phyloP scores from a whole-genome alignment of 129 eudicot genomes.

The Centrapalus pauciflorus region DNA sequence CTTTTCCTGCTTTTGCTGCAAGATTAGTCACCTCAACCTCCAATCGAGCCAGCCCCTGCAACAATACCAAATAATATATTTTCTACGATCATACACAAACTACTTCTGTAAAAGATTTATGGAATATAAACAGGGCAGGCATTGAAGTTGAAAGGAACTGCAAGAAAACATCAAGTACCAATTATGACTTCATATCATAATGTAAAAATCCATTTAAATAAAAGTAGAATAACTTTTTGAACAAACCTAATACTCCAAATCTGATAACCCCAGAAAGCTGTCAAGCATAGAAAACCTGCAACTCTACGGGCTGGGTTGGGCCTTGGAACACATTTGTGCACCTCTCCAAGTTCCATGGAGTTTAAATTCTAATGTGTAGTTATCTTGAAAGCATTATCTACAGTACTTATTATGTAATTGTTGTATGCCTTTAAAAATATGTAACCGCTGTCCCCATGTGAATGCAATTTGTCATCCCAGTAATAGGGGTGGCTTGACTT shows the following conservation, averaged over 20 bases:
- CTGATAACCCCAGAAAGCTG: neutral
- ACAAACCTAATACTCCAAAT: neutral
- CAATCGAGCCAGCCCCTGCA: conserved; percentile 81
- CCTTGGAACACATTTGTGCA: neutral
- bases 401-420: neutral
- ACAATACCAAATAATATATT: neutral
- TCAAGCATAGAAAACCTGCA: neutral
- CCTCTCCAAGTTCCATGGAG: neutral
- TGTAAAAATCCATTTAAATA: neutral
- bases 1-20: conserved; percentile 99
- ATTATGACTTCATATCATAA: neutral
- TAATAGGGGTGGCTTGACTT: neutral
- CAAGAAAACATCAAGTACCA: neutral
- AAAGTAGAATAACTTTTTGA: neutral
- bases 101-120: neutral
- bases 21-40: conserved; percentile 98
- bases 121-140: conserved; percentile 10
- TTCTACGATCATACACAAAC: conserved; percentile 1
- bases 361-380: neutral
- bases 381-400: neutral
- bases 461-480: neutral
- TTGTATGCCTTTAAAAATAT: no score
- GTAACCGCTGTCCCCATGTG: neutral
- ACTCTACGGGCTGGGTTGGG: neutral
- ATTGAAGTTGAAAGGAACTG: neutral